Conservation (phyloP, 1,284 basidiomycete species). For the Thecaphora thlaspeos region DNA sequence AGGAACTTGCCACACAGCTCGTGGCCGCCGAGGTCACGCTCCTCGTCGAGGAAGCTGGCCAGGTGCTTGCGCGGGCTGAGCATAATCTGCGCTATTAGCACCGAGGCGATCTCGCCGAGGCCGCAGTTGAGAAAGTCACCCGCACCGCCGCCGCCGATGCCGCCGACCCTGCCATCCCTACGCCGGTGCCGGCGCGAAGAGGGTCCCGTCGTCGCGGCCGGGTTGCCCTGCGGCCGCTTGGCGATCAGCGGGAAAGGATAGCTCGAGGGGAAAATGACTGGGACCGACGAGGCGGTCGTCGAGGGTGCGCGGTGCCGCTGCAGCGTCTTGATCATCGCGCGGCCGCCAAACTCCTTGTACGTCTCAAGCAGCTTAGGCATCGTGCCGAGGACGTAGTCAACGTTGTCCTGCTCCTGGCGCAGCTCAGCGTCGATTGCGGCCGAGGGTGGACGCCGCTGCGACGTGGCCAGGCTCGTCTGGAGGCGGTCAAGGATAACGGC, state of each 20-base stretch:
- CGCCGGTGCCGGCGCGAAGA: conserved; percentile 30
- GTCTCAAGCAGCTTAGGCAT: conserved; percentile 83
- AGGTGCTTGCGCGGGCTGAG: conserved; percentile 77
- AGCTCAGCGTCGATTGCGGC: conserved; percentile 20
- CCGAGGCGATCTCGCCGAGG: conserved; percentile 80
- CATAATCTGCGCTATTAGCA: conserved; percentile 77
- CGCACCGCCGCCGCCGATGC: too few species aligned
- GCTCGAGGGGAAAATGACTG: conserved; percentile 86
- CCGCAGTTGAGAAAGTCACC: conserved; percentile 68
- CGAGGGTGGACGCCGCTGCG: too few species aligned
- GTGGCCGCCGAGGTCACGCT: conserved; percentile 44
- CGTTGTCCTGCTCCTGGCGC: conserved; percentile 82
- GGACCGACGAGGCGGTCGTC: conserved; percentile 67
- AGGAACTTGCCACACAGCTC: conserved; percentile 67
- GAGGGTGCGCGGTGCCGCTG: conserved; percentile 66
- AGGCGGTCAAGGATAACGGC: conserved; percentile 89
- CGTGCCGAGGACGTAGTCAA: conserved; percentile 82
- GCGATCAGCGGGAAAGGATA: conserved; percentile 86
- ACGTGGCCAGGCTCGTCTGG: conserved; percentile 67
- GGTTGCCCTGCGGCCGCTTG: conserved; percentile 64
- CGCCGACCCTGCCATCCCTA: too few species aligned
- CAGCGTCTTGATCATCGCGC: conserved; percentile 69
- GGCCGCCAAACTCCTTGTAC: conserved; percentile 76
- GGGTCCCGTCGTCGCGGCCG: conserved; percentile 29
- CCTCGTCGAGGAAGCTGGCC: conserved; percentile 67